A percentile compares a stretch with the other conserved stretches of the same genome.
These are phyloP conservation scores for Fusarium pininemorale DNA, from an alignment of 2,329 filamentous ascomycete genomes.

Conservation along the genomic window DNA sequence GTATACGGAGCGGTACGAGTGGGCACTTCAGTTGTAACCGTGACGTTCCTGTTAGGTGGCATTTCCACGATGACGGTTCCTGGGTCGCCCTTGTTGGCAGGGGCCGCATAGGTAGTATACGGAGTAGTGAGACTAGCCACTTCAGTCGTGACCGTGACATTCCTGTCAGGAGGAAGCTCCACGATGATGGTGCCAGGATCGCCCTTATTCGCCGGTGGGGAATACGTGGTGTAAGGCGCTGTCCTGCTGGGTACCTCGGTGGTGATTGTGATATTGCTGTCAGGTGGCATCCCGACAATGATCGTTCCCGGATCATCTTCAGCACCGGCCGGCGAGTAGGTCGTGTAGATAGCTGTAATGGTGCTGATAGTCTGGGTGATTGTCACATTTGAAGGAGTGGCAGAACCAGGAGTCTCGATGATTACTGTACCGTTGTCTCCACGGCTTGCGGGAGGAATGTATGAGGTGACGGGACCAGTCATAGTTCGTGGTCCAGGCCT, in stretches of 20 bases:
- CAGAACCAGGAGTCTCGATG: slow-evolving; percentile 21
- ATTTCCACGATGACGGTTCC: slow-evolving; percentile 7
- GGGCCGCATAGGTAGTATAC: background rate
- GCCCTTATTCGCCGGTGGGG: background rate
- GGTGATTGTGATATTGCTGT: slow-evolving; percentile 15
- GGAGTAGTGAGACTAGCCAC: background rate
- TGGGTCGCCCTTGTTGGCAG: slow-evolving; percentile 1
- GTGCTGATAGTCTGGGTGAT: slow-evolving; percentile 21
- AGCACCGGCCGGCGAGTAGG: slow-evolving; percentile 9
- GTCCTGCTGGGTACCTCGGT: slow-evolving; percentile 1
- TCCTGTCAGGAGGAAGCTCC: background rate
- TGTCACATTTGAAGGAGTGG: slow-evolving; percentile 11
- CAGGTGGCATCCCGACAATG: slow-evolving; percentile 9
- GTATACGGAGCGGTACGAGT: slow-evolving; percentile 4
- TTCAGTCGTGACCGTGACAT: background rate
- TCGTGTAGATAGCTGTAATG: slow-evolving; percentile 24
- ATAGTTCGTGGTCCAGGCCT: slow-evolving; percentile 16
- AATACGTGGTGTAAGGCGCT: slow-evolving; percentile 3
- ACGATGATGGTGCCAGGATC: slow-evolving; percentile 6
- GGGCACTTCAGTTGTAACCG: slow-evolving; percentile 4
- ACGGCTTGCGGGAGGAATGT: slow-evolving; percentile 2
- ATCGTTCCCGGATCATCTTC: slow-evolving; percentile 23
- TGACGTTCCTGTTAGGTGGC: slow-evolving; percentile 12
- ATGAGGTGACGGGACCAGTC: slow-evolving; percentile 23
- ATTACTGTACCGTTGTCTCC: slow-evolving; percentile 23